These are phyloP conservation scores for Mayamaea pseudoterrestris DNA, from an alignment of 108 stramenopile genomes.

Conservation along the genomic window DNA sequence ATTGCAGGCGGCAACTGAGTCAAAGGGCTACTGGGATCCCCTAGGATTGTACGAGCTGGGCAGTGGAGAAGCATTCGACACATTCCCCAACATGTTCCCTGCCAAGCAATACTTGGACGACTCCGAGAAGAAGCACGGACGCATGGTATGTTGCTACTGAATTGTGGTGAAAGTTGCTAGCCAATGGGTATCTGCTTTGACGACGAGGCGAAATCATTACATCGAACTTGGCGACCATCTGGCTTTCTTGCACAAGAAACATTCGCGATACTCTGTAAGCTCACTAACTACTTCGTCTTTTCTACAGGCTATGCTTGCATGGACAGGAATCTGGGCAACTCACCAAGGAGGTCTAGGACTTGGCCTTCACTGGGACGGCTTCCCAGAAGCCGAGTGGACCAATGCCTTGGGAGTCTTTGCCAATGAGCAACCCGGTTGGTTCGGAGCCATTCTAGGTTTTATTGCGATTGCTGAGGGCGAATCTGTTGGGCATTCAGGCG, in stretches of 20 bases:
- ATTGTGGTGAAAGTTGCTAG: too few relatives aligned
- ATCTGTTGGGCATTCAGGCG: conserved; percentile 77
- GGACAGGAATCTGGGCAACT: conserved; percentile 86
- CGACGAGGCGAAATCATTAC: too few relatives aligned
- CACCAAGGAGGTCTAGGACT: conserved; percentile 55
- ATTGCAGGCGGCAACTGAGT: conserved; percentile 19
- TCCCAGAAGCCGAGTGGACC: conserved; percentile 75
- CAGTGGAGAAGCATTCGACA: conserved; percentile 42
- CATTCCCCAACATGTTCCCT: conserved; percentile 90
- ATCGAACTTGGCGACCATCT: too few relatives aligned
- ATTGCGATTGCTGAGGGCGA: conserved; percentile 78
- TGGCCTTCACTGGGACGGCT: conserved; percentile 79
- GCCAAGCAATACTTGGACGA: conserved; percentile 75
- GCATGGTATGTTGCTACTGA: too few relatives aligned
- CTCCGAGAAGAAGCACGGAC: conserved; percentile 89
- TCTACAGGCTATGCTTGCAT: conserved; percentile 85
- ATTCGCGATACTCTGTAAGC: too few relatives aligned
- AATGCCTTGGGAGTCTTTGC: conserved; percentile 73
- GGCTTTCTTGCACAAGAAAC: too few relatives aligned
- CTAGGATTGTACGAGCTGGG: conserved; percentile 36
- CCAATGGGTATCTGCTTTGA: too few relatives aligned
- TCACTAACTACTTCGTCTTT: too few relatives aligned
- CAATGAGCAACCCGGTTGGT: conserved; percentile 58
- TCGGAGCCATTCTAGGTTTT: conserved; percentile 60
- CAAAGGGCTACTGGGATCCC: conserved; percentile 57